These are phyloP conservation scores for Cutaneotrichosporon spelunceum DNA, from an alignment of 1,284 basidiomycete species.

Conservation along the genomic window DNA sequence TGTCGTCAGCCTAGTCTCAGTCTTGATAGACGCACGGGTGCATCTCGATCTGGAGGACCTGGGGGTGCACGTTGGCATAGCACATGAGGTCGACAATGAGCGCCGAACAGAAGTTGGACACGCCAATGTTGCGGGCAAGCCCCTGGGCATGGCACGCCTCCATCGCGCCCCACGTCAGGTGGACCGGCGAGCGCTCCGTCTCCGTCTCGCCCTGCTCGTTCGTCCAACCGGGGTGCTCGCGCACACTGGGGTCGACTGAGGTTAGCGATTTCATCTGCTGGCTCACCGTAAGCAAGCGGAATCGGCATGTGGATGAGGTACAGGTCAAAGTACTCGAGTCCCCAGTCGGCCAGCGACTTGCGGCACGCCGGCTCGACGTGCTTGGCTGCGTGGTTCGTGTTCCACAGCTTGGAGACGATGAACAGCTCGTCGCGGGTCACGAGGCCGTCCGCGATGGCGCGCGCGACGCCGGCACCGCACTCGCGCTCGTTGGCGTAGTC, in stretches of 20 bases:
- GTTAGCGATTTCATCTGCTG: not conserved
- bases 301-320: conserved; percentile 66
- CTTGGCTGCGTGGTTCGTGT: conserved; percentile 56
- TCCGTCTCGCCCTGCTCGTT: conserved; percentile 4
- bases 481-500: conserved; percentile 55
- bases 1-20: not conserved
- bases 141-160: conserved; percentile 66
- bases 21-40: conserved; percentile 58
- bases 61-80: conserved; percentile 67
- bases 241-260: conserved; percentile 11
- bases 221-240: conserved; percentile 16
- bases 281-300: conserved; percentile 11
- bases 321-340: conserved; percentile 62
- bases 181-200: conserved; percentile 27
- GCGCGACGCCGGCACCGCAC: conserved; percentile 64
- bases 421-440: conserved; percentile 61
- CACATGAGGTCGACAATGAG: conserved; percentile 50
- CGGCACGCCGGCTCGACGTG: conserved; percentile 19
- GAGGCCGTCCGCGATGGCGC: conserved; percentile 56
- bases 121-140: conserved; percentile 72
- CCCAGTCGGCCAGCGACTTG: conserved; percentile 58
- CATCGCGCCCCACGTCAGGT: conserved; percentile 66
- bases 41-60: conserved; percentile 70
- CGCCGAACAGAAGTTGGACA: conserved; percentile 67
- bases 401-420: conserved; percentile 65